Percentiles rank a stretch among this genome's conserved stretches.
These are phyloP conservation scores for Ochetophila trinervis DNA, from an alignment of 306 rosid genomes.

Conservation along the genomic window DNA sequence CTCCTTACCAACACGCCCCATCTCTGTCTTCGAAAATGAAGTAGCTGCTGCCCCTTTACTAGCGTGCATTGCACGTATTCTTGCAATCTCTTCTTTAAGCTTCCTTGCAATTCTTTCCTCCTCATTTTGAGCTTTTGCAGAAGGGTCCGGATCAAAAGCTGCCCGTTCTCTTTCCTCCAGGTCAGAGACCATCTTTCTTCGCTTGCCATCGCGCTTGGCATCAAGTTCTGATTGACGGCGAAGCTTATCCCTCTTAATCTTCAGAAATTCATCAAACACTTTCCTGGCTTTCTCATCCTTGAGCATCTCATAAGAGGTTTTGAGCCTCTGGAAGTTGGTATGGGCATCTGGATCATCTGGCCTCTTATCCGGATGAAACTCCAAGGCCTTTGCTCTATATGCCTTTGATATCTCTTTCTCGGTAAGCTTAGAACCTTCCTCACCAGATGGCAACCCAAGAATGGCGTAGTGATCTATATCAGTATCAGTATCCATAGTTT, in stretches of 20 bases:
- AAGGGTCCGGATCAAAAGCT: slow-evolving; percentile 48
- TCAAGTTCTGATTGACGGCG: slow-evolving; percentile 66
- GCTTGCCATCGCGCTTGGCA: slow-evolving; percentile 72
- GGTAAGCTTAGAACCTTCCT: slow-evolving; percentile 65
- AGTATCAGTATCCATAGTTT: slow-evolving; percentile 43
- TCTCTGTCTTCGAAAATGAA: slow-evolving; percentile 30
- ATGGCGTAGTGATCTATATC: slow-evolving; percentile 61
- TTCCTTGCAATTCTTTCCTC: slow-evolving; percentile 69
- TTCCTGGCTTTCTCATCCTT: slow-evolving; percentile 78
- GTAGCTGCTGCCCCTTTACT: slow-evolving; percentile 38
- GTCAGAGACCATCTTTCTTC: slow-evolving; percentile 79
- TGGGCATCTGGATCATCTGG: slow-evolving; percentile 78
- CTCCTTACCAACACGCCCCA: slow-evolving; percentile 37
- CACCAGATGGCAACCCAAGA: slow-evolving; percentile 79
- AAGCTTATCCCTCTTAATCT: slow-evolving; percentile 63
- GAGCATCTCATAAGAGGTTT: slow-evolving; percentile 75
- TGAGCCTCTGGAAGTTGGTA: slow-evolving; percentile 58
- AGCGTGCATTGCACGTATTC: slow-evolving; percentile 68
- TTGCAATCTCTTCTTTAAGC: slow-evolving; percentile 69
- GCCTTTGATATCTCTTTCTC: slow-evolving; percentile 73
- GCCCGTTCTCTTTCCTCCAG: slow-evolving; percentile 79
- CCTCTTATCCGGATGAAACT: slow-evolving; percentile 88
- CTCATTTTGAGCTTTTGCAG: slow-evolving; percentile 51
- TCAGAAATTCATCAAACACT: slow-evolving; percentile 66
- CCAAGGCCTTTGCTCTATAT: slow-evolving; percentile 71